Evolutionary conservation across 352 stramenopile genomes (phyloP).

Genomic region (Pilasporangium apinafurcum): DNA sequence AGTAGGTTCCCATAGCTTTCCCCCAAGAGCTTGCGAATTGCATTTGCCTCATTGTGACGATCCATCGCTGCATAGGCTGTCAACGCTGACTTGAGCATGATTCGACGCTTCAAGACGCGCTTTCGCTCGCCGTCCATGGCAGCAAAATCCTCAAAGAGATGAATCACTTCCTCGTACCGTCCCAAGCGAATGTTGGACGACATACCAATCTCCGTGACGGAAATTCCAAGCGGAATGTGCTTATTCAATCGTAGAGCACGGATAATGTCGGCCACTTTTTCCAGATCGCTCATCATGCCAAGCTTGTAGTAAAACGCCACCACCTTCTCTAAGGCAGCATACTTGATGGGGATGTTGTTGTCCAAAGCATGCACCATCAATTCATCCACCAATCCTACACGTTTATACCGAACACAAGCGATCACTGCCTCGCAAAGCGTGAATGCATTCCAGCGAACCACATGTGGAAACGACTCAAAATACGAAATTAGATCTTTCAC

Average conservation of each 20-base stretch:
- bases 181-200: slow-evolving; percentile 49
- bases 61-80: slow-evolving; percentile 43
- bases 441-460: slow-evolving; percentile 62
- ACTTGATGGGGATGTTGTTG: slow-evolving; percentile 66
- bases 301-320: slow-evolving; percentile 64
- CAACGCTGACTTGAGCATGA: slow-evolving; percentile 57
- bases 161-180: slow-evolving; percentile 49
- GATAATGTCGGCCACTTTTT: slow-evolving; percentile 60
- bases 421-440: slow-evolving; percentile 62
- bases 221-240: slow-evolving; percentile 63
- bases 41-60: slow-evolving; percentile 55
- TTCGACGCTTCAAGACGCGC: slow-evolving; percentile 38
- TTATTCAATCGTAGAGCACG: slow-evolving; percentile 63
- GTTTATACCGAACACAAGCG: slow-evolving; percentile 34
- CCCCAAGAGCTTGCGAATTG: slow-evolving; percentile 39
- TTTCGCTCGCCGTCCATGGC: slow-evolving; percentile 51
- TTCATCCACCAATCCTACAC: slow-evolving; percentile 48
- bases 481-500: slow-evolving; percentile 40
- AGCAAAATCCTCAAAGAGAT: slow-evolving; percentile 75
- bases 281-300: slow-evolving; percentile 49
- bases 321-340: slow-evolving; percentile 65
- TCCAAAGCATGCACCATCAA: slow-evolving; percentile 56
- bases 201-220: slow-evolving; percentile 74
- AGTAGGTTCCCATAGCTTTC: slow-evolving; percentile 24
- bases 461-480: slow-evolving; percentile 32